Base-by-base conservation (phyloP, 2,329 filamentous ascomycete species). In the Fusarium floridanum region DNA sequence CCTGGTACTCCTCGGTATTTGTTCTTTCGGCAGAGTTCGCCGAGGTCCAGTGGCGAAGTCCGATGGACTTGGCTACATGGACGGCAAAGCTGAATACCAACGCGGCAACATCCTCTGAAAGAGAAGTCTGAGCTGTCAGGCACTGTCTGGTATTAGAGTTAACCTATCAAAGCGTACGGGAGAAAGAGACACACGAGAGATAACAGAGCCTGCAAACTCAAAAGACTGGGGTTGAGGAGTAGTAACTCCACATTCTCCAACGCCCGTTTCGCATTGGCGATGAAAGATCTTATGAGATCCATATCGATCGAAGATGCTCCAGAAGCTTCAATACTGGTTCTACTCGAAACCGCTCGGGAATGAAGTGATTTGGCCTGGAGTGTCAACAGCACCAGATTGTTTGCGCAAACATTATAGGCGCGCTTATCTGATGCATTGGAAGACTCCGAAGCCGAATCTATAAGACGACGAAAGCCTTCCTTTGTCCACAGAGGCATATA, bases 351-450 rank as follows among this genome's bases (percentile, higher is more conserved):
- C 6, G 67, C 57, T 4, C 57, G 50, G n/a, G 48, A 62, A n/a
- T 69, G 63, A 11, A 69, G 62, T 2, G 39, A 62, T n/a, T 69
- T 66, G 48, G 63, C 67, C 57, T 69, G 67, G 6, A 69, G 63
- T 0, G 67, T 66, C 45, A 69, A 34, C 1, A 69, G 67, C 12
- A 69, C 67, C 6, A 69, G 57, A 11, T 66, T 69, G 7, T 69
- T 69, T 3, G 67, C 67, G 29, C 67, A 69, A 4, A 69, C 67
- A 32, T 69, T 39, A n/a, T 60, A 69, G 4, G 67, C 67, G 32
- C 67, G 63, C 24, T 55, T 62, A 34, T 66, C 59, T 3, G 61
- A 61, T 2, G 56, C 24, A 17, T 66, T 22, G 3, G 50, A 29
- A 12, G 36, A 29, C 29, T 66, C 45, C 8, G 22, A 12, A 8